Evolutionary conservation across 495 filamentous ascomycete species (phyloP), one percentile per base, ranked within the genome.

Genomic region (Schizothecium vesticola): DNA sequence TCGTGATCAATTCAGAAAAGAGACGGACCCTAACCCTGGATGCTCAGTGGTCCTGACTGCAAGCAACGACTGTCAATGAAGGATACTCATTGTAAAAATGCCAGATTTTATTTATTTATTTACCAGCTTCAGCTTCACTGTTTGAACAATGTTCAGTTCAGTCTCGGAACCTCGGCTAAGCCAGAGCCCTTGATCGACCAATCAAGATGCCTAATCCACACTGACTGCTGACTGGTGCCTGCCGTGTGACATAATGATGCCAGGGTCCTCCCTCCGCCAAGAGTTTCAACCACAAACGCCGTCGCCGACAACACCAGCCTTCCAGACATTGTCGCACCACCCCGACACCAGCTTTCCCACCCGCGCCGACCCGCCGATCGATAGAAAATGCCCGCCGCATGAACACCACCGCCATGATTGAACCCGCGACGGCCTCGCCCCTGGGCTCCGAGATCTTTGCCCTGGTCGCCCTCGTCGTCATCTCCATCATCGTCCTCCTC

Each of bases 401-500:
- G 23, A 8, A 33, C 56, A 51, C 55, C 16, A 51, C 67, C 71
- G 69, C 57, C 66, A 76, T 74, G 71, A 69, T 72, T 19, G 65
- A 70, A 51, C 25, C 56, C 26, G 33, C 63, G 28, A 55, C 43
- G 28, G 22, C 65, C 61, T 76, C 76, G 66, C 71, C 75, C 22
- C 68, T 78, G 22, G 57, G 64, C 21, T 79, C 77, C 43, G 67
- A 74, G 67, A 83, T 93, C 74, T 94, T 96, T 79, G 87, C 92
- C 71, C 73, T 88, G 64, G 67, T 90, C 72, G 82, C 91, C 61
- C 84, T 97, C 25, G 77, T 93, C 72, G 78, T 83, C 64, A 91
- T 97, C 69, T 92, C 89, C 70, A 66, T 89, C 68, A 80, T 90
- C 63, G 91, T 93, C 69, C 82, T 98, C 58, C 86, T 97, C 13